Evolutionary conservation across 192 early-diverging fungal species (phyloP).

Genomic region (Entomortierella lignicola): DNA sequence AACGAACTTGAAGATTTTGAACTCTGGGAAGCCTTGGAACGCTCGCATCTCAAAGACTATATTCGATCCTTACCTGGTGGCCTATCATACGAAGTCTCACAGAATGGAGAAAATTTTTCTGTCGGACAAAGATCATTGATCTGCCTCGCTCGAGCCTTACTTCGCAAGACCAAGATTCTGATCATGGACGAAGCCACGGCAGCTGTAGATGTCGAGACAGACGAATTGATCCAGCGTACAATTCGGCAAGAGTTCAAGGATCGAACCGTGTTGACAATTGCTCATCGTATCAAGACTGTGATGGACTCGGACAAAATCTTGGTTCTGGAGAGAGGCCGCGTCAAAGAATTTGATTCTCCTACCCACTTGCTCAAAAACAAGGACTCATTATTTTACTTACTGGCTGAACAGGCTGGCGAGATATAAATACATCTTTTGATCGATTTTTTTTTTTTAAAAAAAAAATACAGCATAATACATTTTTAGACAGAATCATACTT

Average conservation of each 20-base stretch:
- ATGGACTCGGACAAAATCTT: slow-evolving; percentile 87
- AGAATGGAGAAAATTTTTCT: slow-evolving; percentile 87
- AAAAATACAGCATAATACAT: background rate
- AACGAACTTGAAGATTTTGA: slow-evolving; percentile 58
- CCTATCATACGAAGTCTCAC: slow-evolving; percentile 77
- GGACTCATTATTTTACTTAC: slow-evolving; percentile 32
- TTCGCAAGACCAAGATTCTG: slow-evolving; percentile 65
- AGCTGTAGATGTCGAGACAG: slow-evolving; percentile 60
- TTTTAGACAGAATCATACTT: too few species aligned
- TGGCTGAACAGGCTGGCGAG: slow-evolving; percentile 43
- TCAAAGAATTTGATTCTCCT: slow-evolving; percentile 48
- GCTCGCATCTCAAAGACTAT: slow-evolving; percentile 73
- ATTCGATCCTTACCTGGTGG: slow-evolving; percentile 70
- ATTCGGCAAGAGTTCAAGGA: slow-evolving; percentile 81
- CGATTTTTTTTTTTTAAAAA: too few species aligned
- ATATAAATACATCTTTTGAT: background rate
- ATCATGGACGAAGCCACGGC: slow-evolving; percentile 63
- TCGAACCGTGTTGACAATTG: slow-evolving; percentile 88
- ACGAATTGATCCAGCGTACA: slow-evolving; percentile 66
- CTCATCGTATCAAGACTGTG: slow-evolving; percentile 90
- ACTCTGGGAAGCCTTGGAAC: slow-evolving; percentile 77
- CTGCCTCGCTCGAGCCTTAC: slow-evolving; percentile 74
- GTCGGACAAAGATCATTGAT: slow-evolving; percentile 82
- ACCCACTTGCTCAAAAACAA: slow-evolving; percentile 23
- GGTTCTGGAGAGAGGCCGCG: slow-evolving; percentile 77